phyloP scores from a whole-genome alignment of 345 rosid species.

The Salix arbutifolia region DNA sequence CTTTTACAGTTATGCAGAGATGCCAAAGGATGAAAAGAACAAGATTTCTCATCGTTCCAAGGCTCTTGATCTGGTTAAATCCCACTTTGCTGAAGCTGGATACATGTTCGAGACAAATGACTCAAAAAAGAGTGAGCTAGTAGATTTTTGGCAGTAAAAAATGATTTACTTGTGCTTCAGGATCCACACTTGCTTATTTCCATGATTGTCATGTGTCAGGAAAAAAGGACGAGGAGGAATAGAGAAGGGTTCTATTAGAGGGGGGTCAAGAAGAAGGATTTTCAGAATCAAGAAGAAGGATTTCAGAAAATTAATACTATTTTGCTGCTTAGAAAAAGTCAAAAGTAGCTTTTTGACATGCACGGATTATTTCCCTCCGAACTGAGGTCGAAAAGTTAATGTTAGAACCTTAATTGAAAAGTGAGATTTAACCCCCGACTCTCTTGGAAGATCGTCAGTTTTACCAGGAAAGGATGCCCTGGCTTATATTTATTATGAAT shows the following conservation, averaged over 20 bases:
- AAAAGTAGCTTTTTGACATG: not conserved
- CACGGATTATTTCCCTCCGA: not conserved
- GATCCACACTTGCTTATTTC: not conserved
- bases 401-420: not conserved
- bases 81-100: constrained; percentile 68
- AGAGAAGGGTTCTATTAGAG: not conserved
- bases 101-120: constrained; percentile 42
- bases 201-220: not conserved
- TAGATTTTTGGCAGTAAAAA: too few species aligned
- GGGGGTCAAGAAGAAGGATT: not conserved
- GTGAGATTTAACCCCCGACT: not conserved
- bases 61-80: constrained; percentile 67
- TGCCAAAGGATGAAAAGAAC: constrained; percentile 93
- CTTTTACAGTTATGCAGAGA: constrained; percentile 66
- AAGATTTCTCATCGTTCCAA: constrained; percentile 81
- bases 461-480: not conserved
- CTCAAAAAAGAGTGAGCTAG: not conserved
- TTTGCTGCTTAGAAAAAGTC: not conserved
- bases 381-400: not conserved
- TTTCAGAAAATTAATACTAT: not conserved
- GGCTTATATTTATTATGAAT: not conserved
- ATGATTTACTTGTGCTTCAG: not conserved
- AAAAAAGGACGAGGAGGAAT: constrained; percentile 18
- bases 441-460: not conserved
- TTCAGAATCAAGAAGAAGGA: not conserved